Percentiles rank a stretch among this genome's conserved stretches.
Conservation (phyloP, 345 rosid species). For the Corchorus capsularis region DNA sequence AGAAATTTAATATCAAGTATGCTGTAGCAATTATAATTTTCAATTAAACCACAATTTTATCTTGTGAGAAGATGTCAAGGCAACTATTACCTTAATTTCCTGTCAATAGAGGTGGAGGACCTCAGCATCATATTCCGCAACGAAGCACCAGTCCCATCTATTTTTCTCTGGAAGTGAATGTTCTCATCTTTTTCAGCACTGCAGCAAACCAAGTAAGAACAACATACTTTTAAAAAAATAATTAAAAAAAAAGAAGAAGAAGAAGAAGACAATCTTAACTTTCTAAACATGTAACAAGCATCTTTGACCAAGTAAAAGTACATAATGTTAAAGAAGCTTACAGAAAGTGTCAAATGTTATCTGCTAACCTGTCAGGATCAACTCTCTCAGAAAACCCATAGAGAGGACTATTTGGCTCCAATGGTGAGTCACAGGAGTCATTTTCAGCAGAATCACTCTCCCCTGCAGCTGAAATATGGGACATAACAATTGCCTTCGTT, state of each 20-base stretch:
- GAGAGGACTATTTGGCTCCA: constrained; percentile 97
- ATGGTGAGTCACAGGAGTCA: constrained; percentile 98
- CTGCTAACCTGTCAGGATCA: constrained; percentile 73
- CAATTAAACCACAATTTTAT: background rate
- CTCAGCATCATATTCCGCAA: constrained; percentile 70
- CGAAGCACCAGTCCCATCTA: constrained; percentile 69
- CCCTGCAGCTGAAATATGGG: constrained; percentile 92
- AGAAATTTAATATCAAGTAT: constrained; percentile 7
- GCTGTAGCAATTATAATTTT: background rate
- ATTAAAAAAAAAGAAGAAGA: constrained; percentile 14
- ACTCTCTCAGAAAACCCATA: constrained; percentile 70
- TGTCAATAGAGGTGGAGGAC: constrained; percentile 53
- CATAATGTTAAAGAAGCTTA: background rate
- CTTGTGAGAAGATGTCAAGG: background rate
- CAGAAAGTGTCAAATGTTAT: constrained; percentile 24
- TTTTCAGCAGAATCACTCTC: constrained; percentile 92
- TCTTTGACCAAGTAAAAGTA: background rate
- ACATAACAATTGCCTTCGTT: constrained; percentile 82
- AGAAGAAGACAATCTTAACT: background rate
- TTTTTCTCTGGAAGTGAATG: constrained; percentile 58
- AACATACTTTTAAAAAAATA: constrained; percentile 12
- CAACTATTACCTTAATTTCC: constrained; percentile 68
- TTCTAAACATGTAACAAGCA: background rate
- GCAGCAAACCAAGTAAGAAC: constrained; percentile 32
- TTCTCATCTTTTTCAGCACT: constrained; percentile 89